A percentile compares a stretch with the other conserved stretches of the same genome.
These are phyloP conservation scores for Trypanosoma caninum DNA, from an alignment of 208 protist genomes.

Conservation along the genomic window DNA sequence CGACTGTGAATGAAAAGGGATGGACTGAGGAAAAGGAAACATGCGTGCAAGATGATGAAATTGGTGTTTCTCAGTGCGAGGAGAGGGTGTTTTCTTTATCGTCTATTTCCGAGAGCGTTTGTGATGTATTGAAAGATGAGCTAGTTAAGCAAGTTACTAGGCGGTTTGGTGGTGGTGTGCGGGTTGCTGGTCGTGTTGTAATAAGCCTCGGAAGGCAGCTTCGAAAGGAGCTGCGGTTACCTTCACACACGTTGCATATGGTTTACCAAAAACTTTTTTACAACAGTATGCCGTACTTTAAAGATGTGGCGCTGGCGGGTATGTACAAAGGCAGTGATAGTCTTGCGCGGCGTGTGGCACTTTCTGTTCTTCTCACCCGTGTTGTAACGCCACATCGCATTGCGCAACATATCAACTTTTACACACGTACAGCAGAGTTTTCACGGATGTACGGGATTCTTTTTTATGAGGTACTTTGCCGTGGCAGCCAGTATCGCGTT, in stretches of 20 bases:
- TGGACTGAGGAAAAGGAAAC: background rate
- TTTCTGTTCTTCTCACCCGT: constrained; percentile 51
- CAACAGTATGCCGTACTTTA: constrained; percentile 58
- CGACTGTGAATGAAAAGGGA: background rate
- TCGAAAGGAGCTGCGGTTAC: constrained; percentile 49
- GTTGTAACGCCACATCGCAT: constrained; percentile 51
- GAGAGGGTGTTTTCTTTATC: too few species aligned
- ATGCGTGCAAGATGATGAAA: background rate
- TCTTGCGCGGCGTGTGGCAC: constrained; percentile 27
- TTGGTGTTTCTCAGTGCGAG: background rate
- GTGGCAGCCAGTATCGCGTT: constrained; percentile 85
- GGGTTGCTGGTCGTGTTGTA: constrained; percentile 56
- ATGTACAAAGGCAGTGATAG: constrained; percentile 31
- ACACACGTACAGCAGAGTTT: constrained; percentile 54
- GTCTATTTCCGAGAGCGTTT: too few species aligned
- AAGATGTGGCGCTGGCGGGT: constrained; percentile 40
- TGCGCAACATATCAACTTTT: constrained; percentile 53
- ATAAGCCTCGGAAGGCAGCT: constrained; percentile 58
- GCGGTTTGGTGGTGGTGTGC: constrained; percentile 48
- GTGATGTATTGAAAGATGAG: background rate
- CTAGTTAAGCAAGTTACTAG: constrained; percentile 30
- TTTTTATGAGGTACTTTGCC: constrained; percentile 62
- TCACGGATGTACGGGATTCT: constrained; percentile 81
- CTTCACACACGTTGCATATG: constrained; percentile 59
- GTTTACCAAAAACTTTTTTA: constrained; percentile 50